Percentiles rank a stretch among this genome's conserved stretches.
phyloP scores from a whole-genome alignment of 257 asterid genomes.

The Capsicum rhomboideum region DNA sequence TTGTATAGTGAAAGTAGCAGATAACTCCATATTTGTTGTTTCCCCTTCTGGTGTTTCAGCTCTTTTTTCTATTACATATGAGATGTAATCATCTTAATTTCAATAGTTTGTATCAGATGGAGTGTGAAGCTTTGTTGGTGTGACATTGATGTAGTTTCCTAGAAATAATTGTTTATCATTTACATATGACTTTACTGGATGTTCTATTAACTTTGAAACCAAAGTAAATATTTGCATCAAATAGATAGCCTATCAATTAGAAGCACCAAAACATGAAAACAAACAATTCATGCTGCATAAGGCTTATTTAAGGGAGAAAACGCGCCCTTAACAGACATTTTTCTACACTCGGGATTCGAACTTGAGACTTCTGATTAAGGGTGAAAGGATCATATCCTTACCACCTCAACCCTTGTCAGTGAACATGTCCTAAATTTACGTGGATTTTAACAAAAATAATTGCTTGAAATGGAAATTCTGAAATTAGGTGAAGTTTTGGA shows the following conservation, averaged over 20 bases:
- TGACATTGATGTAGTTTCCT: background rate
- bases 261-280: too few relatives aligned
- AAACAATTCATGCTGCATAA: background rate
- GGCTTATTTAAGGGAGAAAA: background rate
- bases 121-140: background rate
- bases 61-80: background rate
- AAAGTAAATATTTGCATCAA: too few relatives aligned
- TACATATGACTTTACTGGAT: too few relatives aligned
- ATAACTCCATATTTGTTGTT: too few relatives aligned
- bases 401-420: background rate
- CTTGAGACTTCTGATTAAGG: background rate
- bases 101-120: background rate
- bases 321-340: background rate
- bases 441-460: background rate
- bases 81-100: background rate
- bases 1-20: too few relatives aligned
- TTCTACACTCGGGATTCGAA: background rate
- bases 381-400: background rate
- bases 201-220: too few relatives aligned
- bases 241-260: too few relatives aligned
- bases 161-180: too few relatives aligned
- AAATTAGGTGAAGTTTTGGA: too few relatives aligned
- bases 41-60: background rate
- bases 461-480: background rate
- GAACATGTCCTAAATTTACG: background rate